A percentile compares a stretch with the other conserved stretches of the same genome.
These are phyloP conservation scores for Candida koratica DNA, from an alignment of 805 yeast genomes.

Conservation along the genomic window DNA sequence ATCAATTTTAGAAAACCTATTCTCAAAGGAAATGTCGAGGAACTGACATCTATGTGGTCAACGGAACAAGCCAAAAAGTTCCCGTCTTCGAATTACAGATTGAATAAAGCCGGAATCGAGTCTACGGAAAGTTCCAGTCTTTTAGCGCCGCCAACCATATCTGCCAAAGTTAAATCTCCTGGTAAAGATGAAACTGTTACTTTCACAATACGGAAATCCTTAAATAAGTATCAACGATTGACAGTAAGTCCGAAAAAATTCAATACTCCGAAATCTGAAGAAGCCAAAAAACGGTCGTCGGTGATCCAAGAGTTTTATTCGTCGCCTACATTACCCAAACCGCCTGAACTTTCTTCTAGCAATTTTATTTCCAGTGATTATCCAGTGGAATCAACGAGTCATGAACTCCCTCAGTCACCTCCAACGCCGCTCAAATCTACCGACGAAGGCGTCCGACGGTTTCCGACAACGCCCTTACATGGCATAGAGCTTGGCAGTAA, in stretches of 20 bases:
- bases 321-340: slow-evolving; percentile 43
- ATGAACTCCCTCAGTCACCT: slow-evolving; percentile 17
- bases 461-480: slow-evolving; percentile 48
- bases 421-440: slow-evolving; percentile 15
- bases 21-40: slow-evolving; percentile 20
- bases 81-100: slow-evolving; percentile 12
- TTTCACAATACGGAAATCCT: slow-evolving; percentile 29
- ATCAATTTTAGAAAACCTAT: slow-evolving; percentile 18
- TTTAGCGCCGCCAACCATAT: slow-evolving; percentile 20
- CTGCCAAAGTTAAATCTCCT: slow-evolving; percentile 5
- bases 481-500: slow-evolving; percentile 15
- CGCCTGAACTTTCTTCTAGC: slow-evolving; percentile 26
- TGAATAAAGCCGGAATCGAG: slow-evolving; percentile 12
- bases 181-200: slow-evolving; percentile 9
- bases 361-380: slow-evolving; percentile 5
- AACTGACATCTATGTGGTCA: slow-evolving; percentile 36
- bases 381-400: slow-evolving; percentile 1
- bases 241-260: slow-evolving; percentile 31
- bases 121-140: slow-evolving; percentile 24
- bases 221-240: slow-evolving; percentile 28
- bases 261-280: slow-evolving; percentile 11
- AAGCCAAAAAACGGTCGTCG: slow-evolving; percentile 26
- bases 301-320: slow-evolving; percentile 35
- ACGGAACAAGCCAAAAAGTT: slow-evolving; percentile 18
- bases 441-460: slow-evolving; percentile 30